phyloP scores from a whole-genome alignment of 192 early-diverging fungal species.

The Haplosporangium gracile region DNA sequence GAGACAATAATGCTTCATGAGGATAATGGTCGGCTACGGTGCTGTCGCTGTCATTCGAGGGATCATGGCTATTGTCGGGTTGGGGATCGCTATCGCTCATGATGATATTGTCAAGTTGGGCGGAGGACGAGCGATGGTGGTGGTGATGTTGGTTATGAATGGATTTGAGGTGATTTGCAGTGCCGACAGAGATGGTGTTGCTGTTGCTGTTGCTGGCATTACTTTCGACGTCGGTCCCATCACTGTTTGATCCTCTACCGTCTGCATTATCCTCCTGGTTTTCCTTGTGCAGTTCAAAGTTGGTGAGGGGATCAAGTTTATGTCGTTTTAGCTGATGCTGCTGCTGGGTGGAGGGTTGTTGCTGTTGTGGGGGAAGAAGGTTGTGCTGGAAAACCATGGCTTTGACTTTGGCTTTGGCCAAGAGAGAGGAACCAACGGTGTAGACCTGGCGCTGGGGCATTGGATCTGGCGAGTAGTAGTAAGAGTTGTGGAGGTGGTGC shows the following conservation, averaged over 20 bases:
- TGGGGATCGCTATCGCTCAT: background rate
- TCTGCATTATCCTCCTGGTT: constrained; percentile 1
- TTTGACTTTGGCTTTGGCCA: constrained; percentile 45
- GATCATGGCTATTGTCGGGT: constrained; percentile 18
- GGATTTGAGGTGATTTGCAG: background rate
- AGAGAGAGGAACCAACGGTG: constrained; percentile 34
- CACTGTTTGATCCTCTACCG: constrained; percentile 13
- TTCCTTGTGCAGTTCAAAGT: background rate
- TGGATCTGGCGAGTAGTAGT: background rate
- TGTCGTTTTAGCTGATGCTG: constrained; percentile 16
- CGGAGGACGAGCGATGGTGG: background rate
- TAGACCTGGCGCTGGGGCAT: constrained; percentile 40
- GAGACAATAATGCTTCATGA: background rate
- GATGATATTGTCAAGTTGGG: background rate
- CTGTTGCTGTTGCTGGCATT: constrained; percentile 27
- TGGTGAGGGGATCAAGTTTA: background rate
- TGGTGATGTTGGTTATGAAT: background rate
- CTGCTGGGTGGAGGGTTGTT: background rate
- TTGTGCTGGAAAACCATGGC: constrained; percentile 17
- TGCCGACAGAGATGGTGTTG: constrained; percentile 23
- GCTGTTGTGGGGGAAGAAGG: background rate
- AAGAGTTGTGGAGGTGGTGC: background rate
- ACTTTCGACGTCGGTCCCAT: constrained; percentile 29
- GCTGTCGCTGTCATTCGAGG: constrained; percentile 33
- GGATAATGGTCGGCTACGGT: constrained; percentile 28